A percentile compares a stretch with the other conserved stretches of the same genome.
These are phyloP conservation scores for Heracleum sosnowskyi DNA, from an alignment of 129 eudicot genomes.

Conservation along the genomic window DNA sequence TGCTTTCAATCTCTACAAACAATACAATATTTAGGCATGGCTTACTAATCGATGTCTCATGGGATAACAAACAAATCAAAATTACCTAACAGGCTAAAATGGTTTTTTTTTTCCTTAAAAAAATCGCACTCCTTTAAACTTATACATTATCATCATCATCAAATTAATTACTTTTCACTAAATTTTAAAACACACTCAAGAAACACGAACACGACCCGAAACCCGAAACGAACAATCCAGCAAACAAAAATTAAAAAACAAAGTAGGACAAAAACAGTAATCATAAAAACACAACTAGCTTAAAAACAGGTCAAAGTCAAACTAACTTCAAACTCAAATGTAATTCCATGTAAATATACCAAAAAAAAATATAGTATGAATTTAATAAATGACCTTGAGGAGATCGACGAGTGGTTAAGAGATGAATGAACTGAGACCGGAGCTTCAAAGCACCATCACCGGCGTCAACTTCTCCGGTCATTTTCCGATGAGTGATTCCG, in stretches of 20 bases:
- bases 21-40: neutral
- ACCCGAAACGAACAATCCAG: too few relatives aligned
- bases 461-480: constrained; percentile 13
- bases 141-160: neutral
- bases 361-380: too few relatives aligned
- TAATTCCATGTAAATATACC: too few relatives aligned
- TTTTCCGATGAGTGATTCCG: constrained; percentile 8
- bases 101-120: too few relatives aligned
- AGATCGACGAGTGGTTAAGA: constrained; percentile 58
- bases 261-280: too few relatives aligned
- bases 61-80: too few relatives aligned
- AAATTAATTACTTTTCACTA: too few relatives aligned
- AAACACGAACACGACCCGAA: neutral
- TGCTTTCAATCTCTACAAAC: neutral
- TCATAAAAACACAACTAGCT: too few relatives aligned
- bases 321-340: neutral
- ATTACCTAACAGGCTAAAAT: too few relatives aligned
- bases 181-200: neutral
- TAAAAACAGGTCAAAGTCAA: neutral
- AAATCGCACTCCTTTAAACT: too few relatives aligned
- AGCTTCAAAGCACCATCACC: constrained; percentile 25
- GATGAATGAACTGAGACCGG: constrained; percentile 38
- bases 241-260: too few relatives aligned
- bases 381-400: constrained; percentile 37
- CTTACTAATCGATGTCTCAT: too few relatives aligned